A percentile compares a stretch with the other conserved stretches of the same genome.
phyloP scores from a whole-genome alignment of 176 grass and related monocot species.

The Rhipidocladum racemiflorum region DNA sequence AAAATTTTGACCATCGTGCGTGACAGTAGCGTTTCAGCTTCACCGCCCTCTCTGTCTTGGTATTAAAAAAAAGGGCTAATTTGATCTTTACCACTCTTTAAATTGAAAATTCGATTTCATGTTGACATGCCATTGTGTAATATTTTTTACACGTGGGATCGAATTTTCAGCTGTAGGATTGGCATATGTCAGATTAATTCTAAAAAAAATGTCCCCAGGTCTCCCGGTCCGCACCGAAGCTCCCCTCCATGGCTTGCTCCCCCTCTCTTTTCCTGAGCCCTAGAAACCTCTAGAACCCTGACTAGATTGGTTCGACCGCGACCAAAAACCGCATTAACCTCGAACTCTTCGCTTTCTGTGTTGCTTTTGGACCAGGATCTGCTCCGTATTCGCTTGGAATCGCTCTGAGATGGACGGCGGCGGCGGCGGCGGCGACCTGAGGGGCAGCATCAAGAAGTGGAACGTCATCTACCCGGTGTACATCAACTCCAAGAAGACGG shows the following conservation, averaged over 20 bases:
- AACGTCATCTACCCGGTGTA: slow-evolving; percentile 92
- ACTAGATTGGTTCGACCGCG: neutral
- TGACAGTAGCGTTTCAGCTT: too few species aligned
- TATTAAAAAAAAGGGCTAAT: too few species aligned
- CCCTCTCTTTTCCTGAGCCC: neutral
- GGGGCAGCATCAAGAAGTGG: slow-evolving; percentile 84
- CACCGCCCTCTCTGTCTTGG: too few species aligned
- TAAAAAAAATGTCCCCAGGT: too few species aligned
- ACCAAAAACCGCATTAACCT: slow-evolving; percentile 1
- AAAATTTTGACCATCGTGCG: too few species aligned
- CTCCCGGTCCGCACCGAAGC: too few species aligned
- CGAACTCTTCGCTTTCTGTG: neutral
- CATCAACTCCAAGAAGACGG: slow-evolving; percentile 94
- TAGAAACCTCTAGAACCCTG: neutral
- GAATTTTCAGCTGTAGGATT: too few species aligned
- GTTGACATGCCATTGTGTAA: too few species aligned
- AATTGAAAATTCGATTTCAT: too few species aligned
- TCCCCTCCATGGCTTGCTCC: neutral
- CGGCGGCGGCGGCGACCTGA: slow-evolving; percentile 29
- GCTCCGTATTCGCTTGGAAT: neutral
- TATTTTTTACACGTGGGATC: too few species aligned
- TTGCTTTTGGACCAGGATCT: slow-evolving; percentile 22
- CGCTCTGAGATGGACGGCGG: slow-evolving; percentile 39
- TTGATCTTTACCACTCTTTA: too few species aligned
- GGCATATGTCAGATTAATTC: too few species aligned